Evolutionary conservation across 208 protist species (phyloP), one percentile per base, ranked within the genome.

Genomic region (Trypanosoma boissoni): DNA sequence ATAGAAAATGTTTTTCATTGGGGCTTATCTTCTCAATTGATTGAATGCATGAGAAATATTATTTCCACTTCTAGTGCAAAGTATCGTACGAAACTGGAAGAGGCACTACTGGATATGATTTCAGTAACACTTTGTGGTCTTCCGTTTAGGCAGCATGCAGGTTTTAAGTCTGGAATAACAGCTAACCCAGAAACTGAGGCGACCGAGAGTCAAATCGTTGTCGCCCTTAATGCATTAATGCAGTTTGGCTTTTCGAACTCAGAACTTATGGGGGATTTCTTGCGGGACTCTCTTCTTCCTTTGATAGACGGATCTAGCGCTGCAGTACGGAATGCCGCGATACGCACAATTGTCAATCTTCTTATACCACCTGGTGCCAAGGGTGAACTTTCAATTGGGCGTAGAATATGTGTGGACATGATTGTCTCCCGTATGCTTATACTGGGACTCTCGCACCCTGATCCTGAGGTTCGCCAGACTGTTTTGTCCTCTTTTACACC

Each of bases 171-270:
- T 6, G 51, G 58, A 23, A 55, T 39, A 4, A 53, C 45, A 34
- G 37, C 73, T 6, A 41, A 66, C 20, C 46, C 46, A 0, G 65
- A 75, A 16, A 68, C 59, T 0, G 81, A 78, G 14, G 68, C 80
- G 37, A 86, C 76, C 9, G 79, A 83, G 48, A 68, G 72, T 51
- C 79, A 94, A 60, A 86, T 89, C 39, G 68, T 70, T 16, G 80
- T 95, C 23, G 88, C 88, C 9, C 63, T 95, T 18, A 90, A 90
- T 66, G 88, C 88, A 26, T 59, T 95, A 23, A 64, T 91, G 39
- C 76, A 95, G 61, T 95, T 95, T 63, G 83, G 83, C 28, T 95
- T 91, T 74, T 88, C 84, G 9, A 88, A 91, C 55, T 91, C 83
- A 8, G 84, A 95, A 62, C 68, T 92, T 32, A 91, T 95, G 84